Evolutionary conservation across 805 yeast species (phyloP).

Genomic region (Hanseniaspora osmophila): DNA sequence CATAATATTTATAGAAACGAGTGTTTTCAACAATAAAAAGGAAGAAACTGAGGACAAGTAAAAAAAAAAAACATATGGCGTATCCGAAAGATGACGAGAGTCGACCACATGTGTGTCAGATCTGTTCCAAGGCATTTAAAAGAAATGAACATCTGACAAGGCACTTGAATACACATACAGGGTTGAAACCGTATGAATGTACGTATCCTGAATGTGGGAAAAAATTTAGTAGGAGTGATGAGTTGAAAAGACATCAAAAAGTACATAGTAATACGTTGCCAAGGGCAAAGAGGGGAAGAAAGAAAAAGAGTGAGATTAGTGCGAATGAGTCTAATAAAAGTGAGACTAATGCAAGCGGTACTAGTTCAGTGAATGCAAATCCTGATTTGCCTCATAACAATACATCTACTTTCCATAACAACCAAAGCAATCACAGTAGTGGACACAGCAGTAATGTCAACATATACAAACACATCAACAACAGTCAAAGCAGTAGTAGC

Average conservation of each 20-base stretch:
- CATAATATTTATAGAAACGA: too few relatives aligned
- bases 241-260: slow-evolving; percentile 56
- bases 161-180: slow-evolving; percentile 69
- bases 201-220: slow-evolving; percentile 57
- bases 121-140: slow-evolving; percentile 63
- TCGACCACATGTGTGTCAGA: slow-evolving; percentile 58
- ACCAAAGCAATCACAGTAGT: too few relatives aligned
- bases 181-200: slow-evolving; percentile 72
- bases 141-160: slow-evolving; percentile 67
- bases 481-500: too few relatives aligned
- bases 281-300: slow-evolving; percentile 39
- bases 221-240: slow-evolving; percentile 57
- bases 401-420: background rate
- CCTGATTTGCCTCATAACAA: background rate
- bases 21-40: background rate
- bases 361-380: background rate
- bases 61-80: background rate
- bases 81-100: slow-evolving; percentile 7
- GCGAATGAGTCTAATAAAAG: background rate
- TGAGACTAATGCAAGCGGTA: background rate
- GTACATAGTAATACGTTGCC: slow-evolving; percentile 63
- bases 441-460: too few relatives aligned
- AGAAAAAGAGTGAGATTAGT: slow-evolving; percentile 18
- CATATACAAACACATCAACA: too few relatives aligned
- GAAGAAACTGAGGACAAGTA: background rate